phyloP scores from a whole-genome alignment of 768 basidiomycete genomes.

The Guyanaporus albipodus region DNA sequence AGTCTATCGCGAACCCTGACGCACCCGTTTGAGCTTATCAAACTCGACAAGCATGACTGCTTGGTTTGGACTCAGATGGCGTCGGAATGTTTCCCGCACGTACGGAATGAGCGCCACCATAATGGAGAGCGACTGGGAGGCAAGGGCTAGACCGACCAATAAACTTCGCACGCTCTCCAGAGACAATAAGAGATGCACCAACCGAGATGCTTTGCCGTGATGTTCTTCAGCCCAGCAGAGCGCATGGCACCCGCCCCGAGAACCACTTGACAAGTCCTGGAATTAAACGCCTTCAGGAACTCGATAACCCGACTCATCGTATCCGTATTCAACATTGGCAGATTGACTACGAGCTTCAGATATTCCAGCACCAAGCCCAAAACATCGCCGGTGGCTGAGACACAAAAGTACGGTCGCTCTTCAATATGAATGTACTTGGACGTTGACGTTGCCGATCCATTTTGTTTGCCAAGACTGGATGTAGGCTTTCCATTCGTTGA shows the following conservation, averaged over 20 bases:
- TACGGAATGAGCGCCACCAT: constrained; percentile 94
- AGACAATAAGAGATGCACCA: constrained; percentile 26
- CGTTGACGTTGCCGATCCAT: constrained; percentile 25
- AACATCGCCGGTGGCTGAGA: constrained; percentile 77
- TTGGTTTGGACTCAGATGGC: constrained; percentile 91
- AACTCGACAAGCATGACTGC: constrained; percentile 97
- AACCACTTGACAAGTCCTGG: constrained; percentile 96
- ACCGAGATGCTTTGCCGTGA: constrained; percentile 98
- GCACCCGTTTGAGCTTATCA: constrained; percentile 93
- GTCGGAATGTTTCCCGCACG: constrained; percentile 89
- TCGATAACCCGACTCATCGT: constrained; percentile 94
- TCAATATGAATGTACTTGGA: constrained; percentile 74
- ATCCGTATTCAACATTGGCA: constrained; percentile 87
- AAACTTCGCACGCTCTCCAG: constrained; percentile 12
- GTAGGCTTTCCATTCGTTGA: constrained; percentile 9
- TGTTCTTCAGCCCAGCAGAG: constrained; percentile 95
- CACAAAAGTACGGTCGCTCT: constrained; percentile 79
- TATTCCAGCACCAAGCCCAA: constrained; percentile 78
- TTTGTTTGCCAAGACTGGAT: constrained; percentile 19
- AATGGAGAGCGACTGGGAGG: constrained; percentile 93
- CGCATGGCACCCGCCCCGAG: constrained; percentile 99
- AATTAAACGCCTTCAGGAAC: constrained; percentile 97
- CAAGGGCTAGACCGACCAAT: constrained; percentile 59
- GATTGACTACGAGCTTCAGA: constrained; percentile 79
- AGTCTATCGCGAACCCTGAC: constrained; percentile 27